These are phyloP conservation scores for Apium graveolens DNA, from an alignment of 129 eudicot species.

Conservation along the genomic window DNA sequence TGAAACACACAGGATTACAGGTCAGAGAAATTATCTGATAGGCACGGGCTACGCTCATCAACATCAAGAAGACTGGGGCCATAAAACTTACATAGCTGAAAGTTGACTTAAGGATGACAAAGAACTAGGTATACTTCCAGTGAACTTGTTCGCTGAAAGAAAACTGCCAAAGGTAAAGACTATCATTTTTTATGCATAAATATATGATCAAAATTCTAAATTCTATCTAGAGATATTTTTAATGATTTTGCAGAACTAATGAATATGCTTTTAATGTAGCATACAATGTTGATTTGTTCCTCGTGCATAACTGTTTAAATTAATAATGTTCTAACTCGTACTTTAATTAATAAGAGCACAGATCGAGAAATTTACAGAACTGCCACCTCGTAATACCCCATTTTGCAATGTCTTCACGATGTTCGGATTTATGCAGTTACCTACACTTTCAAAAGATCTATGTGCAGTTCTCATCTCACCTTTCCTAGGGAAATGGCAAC, in stretches of 20 bases:
- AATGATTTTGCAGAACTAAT: not conserved
- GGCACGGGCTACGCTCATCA: not conserved
- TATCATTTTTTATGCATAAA: conserved; percentile 30
- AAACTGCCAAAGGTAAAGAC: conserved; percentile 80
- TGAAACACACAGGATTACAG: conserved; percentile 19
- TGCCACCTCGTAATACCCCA: not conserved
- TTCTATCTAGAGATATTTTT: not conserved
- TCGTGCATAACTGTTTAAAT: not conserved
- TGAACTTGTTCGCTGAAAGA: conserved; percentile 86
- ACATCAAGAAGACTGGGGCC: not conserved
- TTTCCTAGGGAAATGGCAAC: not conserved
- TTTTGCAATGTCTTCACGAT: not conserved
- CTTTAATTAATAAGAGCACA: not conserved
- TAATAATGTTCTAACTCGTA: not conserved
- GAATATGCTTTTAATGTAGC: not conserved
- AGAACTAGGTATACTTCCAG: conserved; percentile 72
- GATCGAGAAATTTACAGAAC: not conserved
- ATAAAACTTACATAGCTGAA: conserved; percentile 58
- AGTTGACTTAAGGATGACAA: conserved; percentile 50
- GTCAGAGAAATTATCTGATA: conserved; percentile 5
- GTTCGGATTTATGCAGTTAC: not conserved
- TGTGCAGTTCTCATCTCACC: conserved; percentile 4
- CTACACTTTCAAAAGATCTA: not conserved
- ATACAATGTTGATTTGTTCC: not conserved
- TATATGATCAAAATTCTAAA: conserved; percentile 4